Evolutionary conservation across 768 basidiomycete species (phyloP).

Genomic region (Mycena kentingensis): DNA sequence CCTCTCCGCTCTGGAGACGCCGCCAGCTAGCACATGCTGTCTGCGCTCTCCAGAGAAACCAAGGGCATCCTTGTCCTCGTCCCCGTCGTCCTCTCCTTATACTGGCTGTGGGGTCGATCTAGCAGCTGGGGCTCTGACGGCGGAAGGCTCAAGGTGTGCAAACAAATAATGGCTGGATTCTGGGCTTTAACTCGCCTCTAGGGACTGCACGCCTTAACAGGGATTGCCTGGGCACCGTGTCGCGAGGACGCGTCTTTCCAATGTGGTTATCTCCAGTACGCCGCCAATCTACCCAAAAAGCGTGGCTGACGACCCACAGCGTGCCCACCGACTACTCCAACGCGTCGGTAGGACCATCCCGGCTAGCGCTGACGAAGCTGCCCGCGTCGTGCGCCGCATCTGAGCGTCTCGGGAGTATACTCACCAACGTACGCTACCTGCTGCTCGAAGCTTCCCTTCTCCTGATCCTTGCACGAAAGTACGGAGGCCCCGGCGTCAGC

Average conservation of each 20-base stretch:
- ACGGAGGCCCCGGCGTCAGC: conserved; percentile 16
- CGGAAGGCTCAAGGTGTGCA: not conserved
- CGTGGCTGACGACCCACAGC: not conserved
- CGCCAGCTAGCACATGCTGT: not conserved
- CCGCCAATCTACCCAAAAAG: not conserved
- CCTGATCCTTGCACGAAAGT: conserved; percentile 3
- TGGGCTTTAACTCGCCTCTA: not conserved
- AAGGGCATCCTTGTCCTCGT: not conserved
- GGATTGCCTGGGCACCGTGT: conserved; percentile 18
- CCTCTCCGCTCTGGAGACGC: no score
- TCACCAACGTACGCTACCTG: conserved; percentile 12
- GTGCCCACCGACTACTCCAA: conserved; percentile 22
- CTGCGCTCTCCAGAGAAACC: not conserved
- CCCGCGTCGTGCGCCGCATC: conserved; percentile 16
- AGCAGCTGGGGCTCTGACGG: not conserved
- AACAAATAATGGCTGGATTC: not conserved
- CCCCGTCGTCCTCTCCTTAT: not conserved
- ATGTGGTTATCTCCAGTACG: conserved; percentile 18
- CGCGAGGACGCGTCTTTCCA: conserved; percentile 12
- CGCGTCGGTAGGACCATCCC: conserved; percentile 15
- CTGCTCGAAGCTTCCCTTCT: not conserved
- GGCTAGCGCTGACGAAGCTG: conserved; percentile 16
- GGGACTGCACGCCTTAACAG: not conserved
- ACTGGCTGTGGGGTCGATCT: not conserved
- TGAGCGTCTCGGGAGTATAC: conserved; percentile 18